These are phyloP conservation scores for Pichia cabralensis DNA, from an alignment of 805 yeast genomes.

Conservation along the genomic window DNA sequence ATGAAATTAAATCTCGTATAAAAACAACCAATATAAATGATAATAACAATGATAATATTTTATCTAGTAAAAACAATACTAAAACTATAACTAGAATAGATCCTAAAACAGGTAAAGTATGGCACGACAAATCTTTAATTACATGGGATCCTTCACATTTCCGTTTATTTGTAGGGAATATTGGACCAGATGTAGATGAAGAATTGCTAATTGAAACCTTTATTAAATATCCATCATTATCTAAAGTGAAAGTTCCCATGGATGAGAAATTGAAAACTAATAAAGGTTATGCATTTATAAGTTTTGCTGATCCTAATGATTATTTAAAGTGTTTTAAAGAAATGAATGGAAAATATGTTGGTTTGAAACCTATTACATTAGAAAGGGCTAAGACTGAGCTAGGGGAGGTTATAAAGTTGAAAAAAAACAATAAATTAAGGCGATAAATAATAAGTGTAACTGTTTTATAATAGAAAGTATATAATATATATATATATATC, in stretches of 20 bases:
- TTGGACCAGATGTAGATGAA: constrained; percentile 59
- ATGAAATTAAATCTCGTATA: not conserved
- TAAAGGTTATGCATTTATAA: constrained; percentile 69
- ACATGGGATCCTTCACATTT: constrained; percentile 69
- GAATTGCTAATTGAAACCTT: constrained; percentile 47
- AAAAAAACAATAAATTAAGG: not conserved
- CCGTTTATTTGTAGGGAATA: constrained; percentile 64
- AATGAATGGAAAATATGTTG: constrained; percentile 69
- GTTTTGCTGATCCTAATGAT: constrained; percentile 55
- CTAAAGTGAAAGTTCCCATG: constrained; percentile 50
- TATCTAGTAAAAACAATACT: constrained; percentile 1
- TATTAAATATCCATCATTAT: constrained; percentile 38
- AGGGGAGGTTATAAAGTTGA: constrained; percentile 5
- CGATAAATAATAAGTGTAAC: not conserved
- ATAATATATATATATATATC: not conserved
- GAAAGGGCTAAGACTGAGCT: constrained; percentile 49
- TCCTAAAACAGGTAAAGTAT: constrained; percentile 32
- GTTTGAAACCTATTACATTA: constrained; percentile 61
- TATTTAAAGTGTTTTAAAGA: constrained; percentile 63
- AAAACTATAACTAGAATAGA: constrained; percentile 33
- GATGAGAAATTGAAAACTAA: constrained; percentile 35
- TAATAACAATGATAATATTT: no score
- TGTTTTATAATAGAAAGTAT: not conserved
- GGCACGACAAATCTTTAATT: constrained; percentile 37
- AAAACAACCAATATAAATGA: not conserved